Percentiles rank a stretch among this genome's conserved stretches.
These are phyloP conservation scores for Monosporascus sp. DNA, from an alignment of 2,329 filamentous ascomycete species.

Conservation along the genomic window DNA sequence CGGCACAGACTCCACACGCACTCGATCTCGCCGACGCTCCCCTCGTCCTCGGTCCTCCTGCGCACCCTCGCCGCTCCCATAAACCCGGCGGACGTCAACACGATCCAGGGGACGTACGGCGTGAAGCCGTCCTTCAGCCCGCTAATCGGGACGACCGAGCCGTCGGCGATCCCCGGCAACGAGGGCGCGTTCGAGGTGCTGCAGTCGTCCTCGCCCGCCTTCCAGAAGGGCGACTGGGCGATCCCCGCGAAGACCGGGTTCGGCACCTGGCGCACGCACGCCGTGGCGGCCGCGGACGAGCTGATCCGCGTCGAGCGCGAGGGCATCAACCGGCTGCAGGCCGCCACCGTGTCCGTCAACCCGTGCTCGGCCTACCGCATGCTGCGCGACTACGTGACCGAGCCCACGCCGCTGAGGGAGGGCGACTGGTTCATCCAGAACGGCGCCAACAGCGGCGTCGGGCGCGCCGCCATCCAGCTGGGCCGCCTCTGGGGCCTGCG, in stretches of 20 bases:
- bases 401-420: slow-evolving; percentile 41
- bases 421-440: slow-evolving; percentile 97
- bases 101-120: slow-evolving; percentile 94
- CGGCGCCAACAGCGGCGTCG: slow-evolving; percentile 90
- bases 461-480: slow-evolving; percentile 85
- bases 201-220: slow-evolving; percentile 51
- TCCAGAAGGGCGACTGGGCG: slow-evolving; percentile 84
- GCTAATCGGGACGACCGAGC: slow-evolving; percentile 68
- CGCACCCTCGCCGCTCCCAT: slow-evolving; percentile 87
- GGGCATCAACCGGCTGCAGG: slow-evolving; percentile 69
- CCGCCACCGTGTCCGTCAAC: slow-evolving; percentile 85
- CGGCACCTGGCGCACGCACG: slow-evolving; percentile 94
- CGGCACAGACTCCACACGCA: slow-evolving; percentile 59
- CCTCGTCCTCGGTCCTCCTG: slow-evolving; percentile 62
- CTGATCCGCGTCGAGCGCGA: slow-evolving; percentile 45
- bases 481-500: slow-evolving; percentile 80
- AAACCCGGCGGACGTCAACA: slow-evolving; percentile 97
- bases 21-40: slow-evolving; percentile 71
- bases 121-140: slow-evolving; percentile 73
- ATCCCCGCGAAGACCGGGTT: slow-evolving; percentile 79
- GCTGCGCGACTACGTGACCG: slow-evolving; percentile 69
- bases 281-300: slow-evolving; percentile 50
- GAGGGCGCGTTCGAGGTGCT: slow-evolving; percentile 93
- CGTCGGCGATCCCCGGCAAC: slow-evolving; percentile 78
- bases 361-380: slow-evolving; percentile 93